phyloP scores from a whole-genome alignment of 371 early-diverging fungal species.

The Thermomucor indicae-seudaticae region DNA sequence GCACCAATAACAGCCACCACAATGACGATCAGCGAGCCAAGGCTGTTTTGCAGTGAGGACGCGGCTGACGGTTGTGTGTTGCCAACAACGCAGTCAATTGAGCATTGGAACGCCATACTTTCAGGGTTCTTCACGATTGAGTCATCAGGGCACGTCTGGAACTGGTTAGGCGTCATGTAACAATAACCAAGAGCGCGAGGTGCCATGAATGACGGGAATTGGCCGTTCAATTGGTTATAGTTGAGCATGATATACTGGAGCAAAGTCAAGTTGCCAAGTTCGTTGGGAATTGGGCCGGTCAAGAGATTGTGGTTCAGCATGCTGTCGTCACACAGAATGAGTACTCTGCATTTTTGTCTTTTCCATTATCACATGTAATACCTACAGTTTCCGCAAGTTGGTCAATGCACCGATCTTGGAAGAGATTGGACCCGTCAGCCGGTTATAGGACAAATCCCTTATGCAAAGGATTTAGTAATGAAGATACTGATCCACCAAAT shows the following conservation, averaged over 20 bases:
- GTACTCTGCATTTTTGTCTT: background rate
- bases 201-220: constrained; percentile 42
- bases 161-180: constrained; percentile 47
- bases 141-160: constrained; percentile 46
- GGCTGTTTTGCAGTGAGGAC: background rate
- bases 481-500: background rate
- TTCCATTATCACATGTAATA: background rate
- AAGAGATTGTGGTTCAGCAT: constrained; percentile 46
- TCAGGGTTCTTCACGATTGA: constrained; percentile 31
- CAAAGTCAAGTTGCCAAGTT: constrained; percentile 30
- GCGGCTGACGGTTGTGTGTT: background rate
- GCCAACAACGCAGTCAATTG: constrained; percentile 32
- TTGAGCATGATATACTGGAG: constrained; percentile 45
- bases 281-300: constrained; percentile 38
- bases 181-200: constrained; percentile 44
- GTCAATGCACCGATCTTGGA: constrained; percentile 35
- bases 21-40: background rate
- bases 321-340: constrained; percentile 11
- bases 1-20: background rate
- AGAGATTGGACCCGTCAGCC: constrained; percentile 44
- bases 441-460: constrained; percentile 51
- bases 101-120: constrained; percentile 52
- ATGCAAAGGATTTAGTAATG: background rate
- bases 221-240: constrained; percentile 45
- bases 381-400: constrained; percentile 40